Percentiles rank a stretch among this genome's conserved stretches.
These are phyloP conservation scores for Neurospora sp. DNA, from an alignment of 495 filamentous ascomycete species.

Conservation along the genomic window DNA sequence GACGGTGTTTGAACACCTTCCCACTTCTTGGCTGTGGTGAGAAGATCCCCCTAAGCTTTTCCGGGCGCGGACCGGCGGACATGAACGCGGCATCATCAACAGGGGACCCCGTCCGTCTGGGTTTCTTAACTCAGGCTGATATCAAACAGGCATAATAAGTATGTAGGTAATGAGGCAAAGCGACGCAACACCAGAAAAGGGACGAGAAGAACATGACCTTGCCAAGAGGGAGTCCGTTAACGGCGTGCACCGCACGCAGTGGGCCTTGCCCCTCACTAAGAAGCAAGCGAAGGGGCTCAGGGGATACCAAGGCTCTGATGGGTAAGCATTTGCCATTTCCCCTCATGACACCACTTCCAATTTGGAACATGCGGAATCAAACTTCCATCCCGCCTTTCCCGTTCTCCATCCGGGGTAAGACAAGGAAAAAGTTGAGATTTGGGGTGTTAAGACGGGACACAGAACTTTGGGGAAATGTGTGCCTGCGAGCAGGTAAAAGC, in stretches of 20 bases:
- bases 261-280: not conserved
- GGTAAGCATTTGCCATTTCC: not conserved
- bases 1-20: not conserved
- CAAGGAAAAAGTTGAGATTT: not conserved
- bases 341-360: not conserved
- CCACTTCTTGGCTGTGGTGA: not conserved
- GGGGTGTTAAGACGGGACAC: not conserved
- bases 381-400: not conserved
- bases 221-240: not conserved
- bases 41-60: not conserved
- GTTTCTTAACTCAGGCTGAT: not conserved
- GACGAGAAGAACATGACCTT: not conserved
- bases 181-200: not conserved
- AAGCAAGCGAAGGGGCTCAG: not conserved
- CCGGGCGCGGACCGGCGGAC: not conserved
- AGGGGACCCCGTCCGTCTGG: not conserved
- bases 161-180: not conserved
- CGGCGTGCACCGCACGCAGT: not conserved
- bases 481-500: not conserved
- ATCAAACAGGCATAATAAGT: not conserved
- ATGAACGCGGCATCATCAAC: not conserved
- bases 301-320: not conserved
- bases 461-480: not conserved
- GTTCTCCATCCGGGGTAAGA: not conserved
- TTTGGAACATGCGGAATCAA: not conserved